phyloP scores from a whole-genome alignment of 208 protist genomes.

The Phytomonas francai region DNA sequence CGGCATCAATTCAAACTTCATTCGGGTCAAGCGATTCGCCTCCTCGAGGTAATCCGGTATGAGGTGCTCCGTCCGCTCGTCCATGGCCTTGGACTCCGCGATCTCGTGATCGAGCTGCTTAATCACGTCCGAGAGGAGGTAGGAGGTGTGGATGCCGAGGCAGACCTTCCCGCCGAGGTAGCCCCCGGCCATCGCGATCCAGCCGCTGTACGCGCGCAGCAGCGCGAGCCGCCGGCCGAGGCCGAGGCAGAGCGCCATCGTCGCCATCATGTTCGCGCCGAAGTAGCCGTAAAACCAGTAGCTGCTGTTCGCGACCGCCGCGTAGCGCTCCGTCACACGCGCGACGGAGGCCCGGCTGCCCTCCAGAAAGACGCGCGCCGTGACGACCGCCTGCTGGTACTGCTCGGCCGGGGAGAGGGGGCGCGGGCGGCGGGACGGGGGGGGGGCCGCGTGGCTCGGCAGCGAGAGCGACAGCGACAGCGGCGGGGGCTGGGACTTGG shows the following conservation, averaged over 20 bases:
- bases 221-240: conserved; percentile 59
- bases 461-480: neutral
- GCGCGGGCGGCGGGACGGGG: neutral
- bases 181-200: conserved; percentile 61
- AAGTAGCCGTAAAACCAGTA: conserved; percentile 87
- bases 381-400: conserved; percentile 62
- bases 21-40: conserved; percentile 33
- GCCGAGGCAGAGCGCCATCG: conserved; percentile 56
- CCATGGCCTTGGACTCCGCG: conserved; percentile 50
- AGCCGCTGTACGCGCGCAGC: conserved; percentile 62
- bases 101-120: conserved; percentile 57
- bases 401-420: conserved; percentile 46
- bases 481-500: conserved; percentile 5
- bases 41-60: conserved; percentile 63
- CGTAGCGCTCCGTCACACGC: conserved; percentile 46
- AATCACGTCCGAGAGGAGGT: conserved; percentile 40
- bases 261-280: conserved; percentile 50
- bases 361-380: conserved; percentile 67
- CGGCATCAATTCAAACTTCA: conserved; percentile 67
- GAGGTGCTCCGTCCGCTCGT: conserved; percentile 49
- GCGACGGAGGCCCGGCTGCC: conserved; percentile 46
- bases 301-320: conserved; percentile 54
- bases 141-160: conserved; percentile 42
- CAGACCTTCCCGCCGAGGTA: conserved; percentile 77
- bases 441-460: neutral